A percentile compares a stretch with the other conserved stretches of the same genome.
Evolutionary conservation across 208 protist species (phyloP).

Genomic region (Acanthamoeba castellanii): DNA sequence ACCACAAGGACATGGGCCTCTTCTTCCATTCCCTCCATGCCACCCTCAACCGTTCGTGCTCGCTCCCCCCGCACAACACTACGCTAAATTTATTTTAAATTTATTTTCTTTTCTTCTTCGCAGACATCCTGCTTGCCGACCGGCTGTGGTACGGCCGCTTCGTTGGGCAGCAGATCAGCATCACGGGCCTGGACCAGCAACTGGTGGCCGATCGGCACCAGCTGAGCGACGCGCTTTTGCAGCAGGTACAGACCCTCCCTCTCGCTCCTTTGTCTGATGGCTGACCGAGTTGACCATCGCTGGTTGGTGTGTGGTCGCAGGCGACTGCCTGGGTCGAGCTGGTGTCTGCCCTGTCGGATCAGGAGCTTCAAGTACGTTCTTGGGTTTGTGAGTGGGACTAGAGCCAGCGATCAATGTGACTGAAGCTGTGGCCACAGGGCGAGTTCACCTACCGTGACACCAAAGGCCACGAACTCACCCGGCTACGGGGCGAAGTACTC

Average conservation of each 20-base stretch:
- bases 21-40: conserved; percentile 32
- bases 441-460: conserved; percentile 27
- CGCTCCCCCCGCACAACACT: neutral
- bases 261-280: neutral
- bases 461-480: conserved; percentile 12
- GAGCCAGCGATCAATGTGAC: neutral
- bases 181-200: conserved; percentile 10
- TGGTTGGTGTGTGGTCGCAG: neutral
- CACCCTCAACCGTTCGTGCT: neutral
- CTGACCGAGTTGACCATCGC: neutral
- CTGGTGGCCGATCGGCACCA: neutral
- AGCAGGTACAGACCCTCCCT: neutral
- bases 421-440: neutral
- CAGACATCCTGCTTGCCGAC: conserved; percentile 11
- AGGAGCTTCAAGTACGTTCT: neutral
- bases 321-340: neutral
- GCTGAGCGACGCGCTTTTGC: neutral
- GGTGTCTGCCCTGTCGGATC: neutral
- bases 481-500: neutral
- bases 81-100: neutral
- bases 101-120: neutral
- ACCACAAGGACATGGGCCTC: neutral
- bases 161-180: neutral
- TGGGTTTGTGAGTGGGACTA: neutral
- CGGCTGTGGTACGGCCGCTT: conserved; percentile 42